Conservation (phyloP, 257 asterid species). For the Osmanthus fragrans region DNA sequence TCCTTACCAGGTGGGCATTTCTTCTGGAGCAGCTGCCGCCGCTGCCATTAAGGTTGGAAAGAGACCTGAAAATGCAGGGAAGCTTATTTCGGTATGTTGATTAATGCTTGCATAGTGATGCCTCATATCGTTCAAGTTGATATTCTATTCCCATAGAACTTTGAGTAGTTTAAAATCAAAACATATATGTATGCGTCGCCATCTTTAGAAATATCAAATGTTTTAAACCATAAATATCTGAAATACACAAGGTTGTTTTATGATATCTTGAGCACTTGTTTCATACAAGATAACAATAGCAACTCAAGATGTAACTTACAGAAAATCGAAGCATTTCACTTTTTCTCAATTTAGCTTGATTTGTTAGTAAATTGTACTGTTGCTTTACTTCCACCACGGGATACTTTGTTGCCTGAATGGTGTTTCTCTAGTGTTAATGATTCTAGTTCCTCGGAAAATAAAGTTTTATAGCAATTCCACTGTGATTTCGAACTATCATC, state of each 20-base stretch:
- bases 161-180: constrained; percentile 3
- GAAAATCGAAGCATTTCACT: background rate
- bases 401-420: background rate
- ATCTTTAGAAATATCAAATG: background rate
- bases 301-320: no score
- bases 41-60: constrained; percentile 83
- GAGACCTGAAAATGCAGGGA: constrained; percentile 96
- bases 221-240: constrained; percentile 6
- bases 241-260: background rate
- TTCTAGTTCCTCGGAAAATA: background rate
- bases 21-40: constrained; percentile 99
- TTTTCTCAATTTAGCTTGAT: background rate
- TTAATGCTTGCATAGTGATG: constrained; percentile 14
- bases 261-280: background rate
- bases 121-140: background rate
- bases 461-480: background rate
- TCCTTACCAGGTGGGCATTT: constrained; percentile 78
- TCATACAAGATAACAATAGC: background rate
- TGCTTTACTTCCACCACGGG: background rate
- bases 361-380: background rate
- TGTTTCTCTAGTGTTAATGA: background rate
- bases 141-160: background rate
- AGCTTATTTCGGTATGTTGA: constrained; percentile 75
- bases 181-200: background rate
- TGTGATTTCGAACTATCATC: background rate